Conservation (phyloP, 106 monocot genomes). For the Dioscorea dumetorum region DNA sequence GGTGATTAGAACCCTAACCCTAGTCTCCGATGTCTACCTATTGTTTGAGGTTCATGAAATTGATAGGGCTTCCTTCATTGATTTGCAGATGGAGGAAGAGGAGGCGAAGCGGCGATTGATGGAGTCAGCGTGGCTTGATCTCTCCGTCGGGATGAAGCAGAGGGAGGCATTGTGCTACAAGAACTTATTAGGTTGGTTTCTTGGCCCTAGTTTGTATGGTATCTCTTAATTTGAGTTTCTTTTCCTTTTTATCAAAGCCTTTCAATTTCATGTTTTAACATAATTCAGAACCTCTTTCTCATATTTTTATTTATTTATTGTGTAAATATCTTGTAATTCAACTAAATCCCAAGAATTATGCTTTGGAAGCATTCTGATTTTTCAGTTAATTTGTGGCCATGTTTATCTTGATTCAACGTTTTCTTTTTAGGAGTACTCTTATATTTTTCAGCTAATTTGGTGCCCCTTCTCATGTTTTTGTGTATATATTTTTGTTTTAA, state of each 20-base stretch:
- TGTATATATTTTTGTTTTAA: not conserved
- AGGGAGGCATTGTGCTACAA: conserved; percentile 34
- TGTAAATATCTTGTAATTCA: too few relatives aligned
- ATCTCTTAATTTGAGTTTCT: not conserved
- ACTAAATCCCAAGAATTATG: too few relatives aligned
- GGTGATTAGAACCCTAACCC: conserved; percentile 22
- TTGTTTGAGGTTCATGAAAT: not conserved
- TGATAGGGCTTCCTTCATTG: not conserved
- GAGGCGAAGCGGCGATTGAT: conserved; percentile 16
- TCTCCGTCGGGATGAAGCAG: conserved; percentile 30
- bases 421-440: not conserved
- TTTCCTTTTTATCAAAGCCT: not conserved
- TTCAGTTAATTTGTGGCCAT: not conserved
- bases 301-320: too few relatives aligned
- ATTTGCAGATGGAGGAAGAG: conserved; percentile 32
- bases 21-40: conserved; percentile 1
- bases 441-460: not conserved
- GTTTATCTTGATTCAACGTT: not conserved
- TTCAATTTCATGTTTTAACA: not conserved
- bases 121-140: conserved; percentile 27
- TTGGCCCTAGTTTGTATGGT: not conserved
- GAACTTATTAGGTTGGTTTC: conserved; percentile 44
- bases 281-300: not conserved
- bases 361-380: conserved; percentile 2
- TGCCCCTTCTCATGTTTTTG: not conserved